These are phyloP conservation scores for Eucalyptus brandiana DNA, from an alignment of 345 rosid genomes.

Conservation along the genomic window DNA sequence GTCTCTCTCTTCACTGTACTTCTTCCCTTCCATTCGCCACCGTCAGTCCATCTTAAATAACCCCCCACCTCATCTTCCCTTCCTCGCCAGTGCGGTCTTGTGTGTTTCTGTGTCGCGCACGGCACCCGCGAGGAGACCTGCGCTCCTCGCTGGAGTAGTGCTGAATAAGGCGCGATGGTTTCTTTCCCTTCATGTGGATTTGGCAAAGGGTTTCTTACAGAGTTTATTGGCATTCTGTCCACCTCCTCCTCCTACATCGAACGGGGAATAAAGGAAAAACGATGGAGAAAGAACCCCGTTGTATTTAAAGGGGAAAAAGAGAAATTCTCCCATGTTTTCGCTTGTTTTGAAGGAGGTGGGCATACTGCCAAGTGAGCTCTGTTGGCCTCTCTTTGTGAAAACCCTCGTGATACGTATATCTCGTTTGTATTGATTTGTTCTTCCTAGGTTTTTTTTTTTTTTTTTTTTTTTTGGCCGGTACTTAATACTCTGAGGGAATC, in stretches of 20 bases:
- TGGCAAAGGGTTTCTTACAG: conserved; percentile 85
- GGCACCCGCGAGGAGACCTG: not conserved
- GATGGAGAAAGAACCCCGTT: not conserved
- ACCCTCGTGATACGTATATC: conserved; percentile 3
- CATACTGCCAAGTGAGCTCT: conserved; percentile 81
- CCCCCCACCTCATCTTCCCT: not conserved
- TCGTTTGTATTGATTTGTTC: not conserved
- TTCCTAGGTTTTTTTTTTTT: not conserved
- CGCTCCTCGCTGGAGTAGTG: not conserved
- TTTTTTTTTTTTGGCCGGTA: not conserved
- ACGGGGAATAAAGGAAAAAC: not conserved
- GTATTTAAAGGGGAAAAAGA: not conserved
- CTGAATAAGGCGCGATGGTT: not conserved
- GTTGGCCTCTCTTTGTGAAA: conserved; percentile 76
- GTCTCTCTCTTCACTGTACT: not conserved
- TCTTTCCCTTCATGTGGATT: conserved; percentile 54
- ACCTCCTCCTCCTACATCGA: conserved; percentile 37
- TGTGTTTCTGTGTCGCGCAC: not conserved
- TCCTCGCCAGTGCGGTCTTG: not conserved
- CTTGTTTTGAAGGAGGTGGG: conserved; percentile 50
- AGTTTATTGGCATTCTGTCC: conserved; percentile 99
- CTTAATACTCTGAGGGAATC: not conserved
- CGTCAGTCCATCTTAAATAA: not conserved
- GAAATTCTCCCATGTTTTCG: not conserved
- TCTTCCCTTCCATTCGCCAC: not conserved